Conservation (phyloP, 2,329 filamentous ascomycete species). For the Pestalotiopsis sp. region DNA sequence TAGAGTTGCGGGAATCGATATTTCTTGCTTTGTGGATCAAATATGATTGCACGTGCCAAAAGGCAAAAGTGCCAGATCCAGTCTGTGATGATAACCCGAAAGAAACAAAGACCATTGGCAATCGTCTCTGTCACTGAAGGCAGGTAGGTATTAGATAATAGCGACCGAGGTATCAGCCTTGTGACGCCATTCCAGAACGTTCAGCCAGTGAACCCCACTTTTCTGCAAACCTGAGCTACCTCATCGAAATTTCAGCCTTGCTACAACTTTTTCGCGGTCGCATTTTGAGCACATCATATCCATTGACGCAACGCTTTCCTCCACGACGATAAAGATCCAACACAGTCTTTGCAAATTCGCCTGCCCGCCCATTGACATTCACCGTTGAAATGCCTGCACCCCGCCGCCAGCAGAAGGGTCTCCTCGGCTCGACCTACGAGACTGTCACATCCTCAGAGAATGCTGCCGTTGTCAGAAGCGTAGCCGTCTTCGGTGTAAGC, state of each 20-base stretch:
- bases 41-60: not conserved
- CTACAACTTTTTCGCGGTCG: constrained; percentile 62
- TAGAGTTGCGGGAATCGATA: not conserved
- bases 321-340: not conserved
- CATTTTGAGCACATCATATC: constrained; percentile 44
- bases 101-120: not conserved
- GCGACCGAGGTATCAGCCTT: constrained; percentile 16
- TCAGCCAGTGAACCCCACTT: not conserved
- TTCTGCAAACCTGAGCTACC: not conserved
- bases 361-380: not conserved
- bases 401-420: constrained; percentile 51
- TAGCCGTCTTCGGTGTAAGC: constrained; percentile 70
- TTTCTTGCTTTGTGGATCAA: not conserved
- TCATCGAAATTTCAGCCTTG: constrained; percentile 1
- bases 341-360: not conserved
- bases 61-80: not conserved
- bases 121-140: not conserved
- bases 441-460: constrained; percentile 70
- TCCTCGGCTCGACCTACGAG: constrained; percentile 61
- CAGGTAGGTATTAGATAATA: not conserved
- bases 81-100: not conserved
- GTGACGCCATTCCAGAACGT: constrained; percentile 24
- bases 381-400: constrained; percentile 33
- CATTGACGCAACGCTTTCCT: not conserved
- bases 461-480: constrained; percentile 67